Conservation (phyloP, 345 rosid species). For the Citrus glauca region DNA sequence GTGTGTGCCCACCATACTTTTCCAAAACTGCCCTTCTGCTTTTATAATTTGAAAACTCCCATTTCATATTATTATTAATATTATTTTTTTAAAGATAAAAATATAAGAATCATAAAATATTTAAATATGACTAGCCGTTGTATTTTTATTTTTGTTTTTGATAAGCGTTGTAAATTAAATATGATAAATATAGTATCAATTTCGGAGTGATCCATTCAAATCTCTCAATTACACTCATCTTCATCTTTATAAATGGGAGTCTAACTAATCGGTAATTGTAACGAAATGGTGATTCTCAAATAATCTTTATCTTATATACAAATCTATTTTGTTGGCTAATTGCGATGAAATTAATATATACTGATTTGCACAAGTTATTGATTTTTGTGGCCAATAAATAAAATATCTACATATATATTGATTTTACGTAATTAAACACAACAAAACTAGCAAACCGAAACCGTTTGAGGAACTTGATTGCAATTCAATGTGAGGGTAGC, state of each 20-base stretch:
- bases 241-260: too few relatives aligned
- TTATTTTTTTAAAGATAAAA: fast-evolving
- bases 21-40: not conserved
- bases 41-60: not conserved
- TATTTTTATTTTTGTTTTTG: too few relatives aligned
- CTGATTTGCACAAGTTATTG: not conserved
- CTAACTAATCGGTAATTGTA: too few relatives aligned
- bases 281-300: too few relatives aligned
- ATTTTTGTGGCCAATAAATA: not conserved
- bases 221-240: too few relatives aligned
- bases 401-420: too few relatives aligned
- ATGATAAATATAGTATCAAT: not conserved
- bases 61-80: not conserved
- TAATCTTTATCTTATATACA: not conserved
- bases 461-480: not conserved
- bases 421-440: not conserved
- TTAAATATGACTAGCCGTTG: not conserved
- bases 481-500: not conserved
- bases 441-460: not conserved
- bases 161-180: too few relatives aligned
- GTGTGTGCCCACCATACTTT: not conserved
- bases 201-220: not conserved
- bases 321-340: not conserved
- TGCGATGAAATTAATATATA: too few relatives aligned
- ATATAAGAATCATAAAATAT: too few relatives aligned